Conservation (phyloP, 805 yeast species). For the Groenewaldozyma tartarivorans region DNA sequence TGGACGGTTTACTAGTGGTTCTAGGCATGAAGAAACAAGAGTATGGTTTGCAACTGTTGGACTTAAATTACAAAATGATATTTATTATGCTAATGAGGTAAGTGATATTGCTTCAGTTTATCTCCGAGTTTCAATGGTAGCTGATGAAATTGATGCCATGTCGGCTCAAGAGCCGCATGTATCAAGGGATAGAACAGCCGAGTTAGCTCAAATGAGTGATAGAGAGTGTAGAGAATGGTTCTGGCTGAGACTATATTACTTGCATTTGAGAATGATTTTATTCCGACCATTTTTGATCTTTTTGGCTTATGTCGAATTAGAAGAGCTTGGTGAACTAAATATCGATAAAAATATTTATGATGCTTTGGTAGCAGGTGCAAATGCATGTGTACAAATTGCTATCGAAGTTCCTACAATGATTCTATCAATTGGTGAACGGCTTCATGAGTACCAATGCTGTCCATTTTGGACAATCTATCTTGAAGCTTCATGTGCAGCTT, state of each 20-base stretch:
- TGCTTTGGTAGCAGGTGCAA: conserved; percentile 1
- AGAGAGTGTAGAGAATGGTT: conserved; percentile 10
- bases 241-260: conserved; percentile 8
- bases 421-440: conserved; percentile 6
- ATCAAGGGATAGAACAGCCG: conserved; percentile 3
- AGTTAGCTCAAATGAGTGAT: conserved; percentile 5
- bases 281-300: conserved; percentile 8
- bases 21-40: conserved; percentile 4
- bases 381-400: conserved; percentile 5
- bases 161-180: conserved; percentile 6
- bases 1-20: background rate
- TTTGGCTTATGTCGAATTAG: conserved; percentile 5
- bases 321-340: background rate
- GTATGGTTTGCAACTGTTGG: conserved; percentile 4
- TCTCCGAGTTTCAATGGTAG: background rate
- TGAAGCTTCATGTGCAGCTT: conserved; percentile 5
- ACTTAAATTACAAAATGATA: conserved; percentile 1
- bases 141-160: conserved; percentile 6
- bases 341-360: conserved; percentile 1
- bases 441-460: conserved; percentile 1
- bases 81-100: conserved; percentile 1
- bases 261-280: conserved; percentile 5
- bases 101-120: conserved; percentile 3
- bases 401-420: conserved; percentile 9
- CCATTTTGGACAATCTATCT: conserved; percentile 8